Evolutionary conservation across 768 basidiomycete species (phyloP), one percentile per base, ranked within the genome.

Genomic region (Suillus paluster): DNA sequence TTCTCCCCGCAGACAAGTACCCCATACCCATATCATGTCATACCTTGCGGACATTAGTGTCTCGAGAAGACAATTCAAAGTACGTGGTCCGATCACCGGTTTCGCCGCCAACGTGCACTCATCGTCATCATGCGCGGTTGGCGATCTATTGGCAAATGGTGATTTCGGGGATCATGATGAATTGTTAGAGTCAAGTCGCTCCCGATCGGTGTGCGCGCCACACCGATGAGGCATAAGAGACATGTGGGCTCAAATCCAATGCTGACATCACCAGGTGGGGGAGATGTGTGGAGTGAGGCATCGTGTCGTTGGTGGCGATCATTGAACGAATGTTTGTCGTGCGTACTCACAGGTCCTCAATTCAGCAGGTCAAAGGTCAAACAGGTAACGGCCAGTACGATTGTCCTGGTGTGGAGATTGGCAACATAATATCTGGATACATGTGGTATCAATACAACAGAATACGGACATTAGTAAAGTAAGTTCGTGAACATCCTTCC

Each of bases 381-480:
- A 50, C 12, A 25, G 17, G 27, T 17, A 17, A 19, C 11, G 19
- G 19, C 49, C 19, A n/a, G 15, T 36, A 23, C n/a, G 34, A 36
- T 53, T 34, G 17, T 17, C 15, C 23, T 38, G 36, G 23, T 17
- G 9, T 54, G 53, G 36, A 38, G 34, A 54, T 54, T 34, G 38
- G 15, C 21, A 38, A 10, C 21, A 54, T 5, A 54, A 23, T 14
- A 7, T 27, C 17, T 11, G 11, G 27, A 55, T 55, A 25, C 25
- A 27, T 55, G 36, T 27, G 54, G 39, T 39, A 55, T 39, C 38
- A 25, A 39, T 55, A 55, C 54, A 54, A 23, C 53, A 27, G 54
- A 39, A 12, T 39, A 39, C 17, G 38, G 54, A 17, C 15, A 55
- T 55, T 55, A 55, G 54, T 55, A 39, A 55, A 39, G 54, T 55